Evolutionary conservation across 176 grass and related monocot genomes (phyloP), one percentile per base, ranked within the genome.

Genomic region (Alopecurus myosuroides): DNA sequence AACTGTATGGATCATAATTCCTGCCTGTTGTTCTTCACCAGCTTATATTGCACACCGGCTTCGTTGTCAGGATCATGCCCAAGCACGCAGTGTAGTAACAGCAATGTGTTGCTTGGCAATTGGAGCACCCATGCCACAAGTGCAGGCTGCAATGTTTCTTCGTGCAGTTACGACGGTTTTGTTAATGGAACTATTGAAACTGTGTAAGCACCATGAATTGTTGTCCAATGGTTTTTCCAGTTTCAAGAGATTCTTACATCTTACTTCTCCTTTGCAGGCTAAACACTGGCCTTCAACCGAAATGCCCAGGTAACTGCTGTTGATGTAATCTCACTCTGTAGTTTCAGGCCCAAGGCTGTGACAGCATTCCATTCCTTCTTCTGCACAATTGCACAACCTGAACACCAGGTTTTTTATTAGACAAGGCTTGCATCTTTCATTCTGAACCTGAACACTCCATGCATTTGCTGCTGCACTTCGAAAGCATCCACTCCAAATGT

Each of bases 1-100:
- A 28, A 86, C 42, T 66, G 7, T 72, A 42, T 65, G 11, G 12
- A 29, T 23, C 29, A 33, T 75, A 34, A 46, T 30, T 26, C 33
- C 18, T 85, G 12, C 30, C 36, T 76, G 37, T 9, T 19, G 4
- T 63, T 85, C n/a, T 67, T 12, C 44, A 12, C 23, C 83, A 94
- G 97, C 78, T 89, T 99, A 75, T 99, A 99, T 89, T 99, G 97
- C 81, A 89, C 88, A 18, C 90, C 97, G 12, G 58, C 97, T 56
- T 88, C 92, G 41, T 56, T 96, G 26, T 81, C 97, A 10, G 90
- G 72, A 33, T 94, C 94, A 10, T 99, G 97, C 20, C 82, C 94
- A n/a, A 96, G 86, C 85, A 96, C 95, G 90, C 94, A 97, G 55
- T 99, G 97, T 13, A 77, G 71, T 45, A 94, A 91, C 42, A 94